Evolutionary conservation across 306 rosid genomes (phyloP).

Genomic region (Amphicarpaea edgeworthii): DNA sequence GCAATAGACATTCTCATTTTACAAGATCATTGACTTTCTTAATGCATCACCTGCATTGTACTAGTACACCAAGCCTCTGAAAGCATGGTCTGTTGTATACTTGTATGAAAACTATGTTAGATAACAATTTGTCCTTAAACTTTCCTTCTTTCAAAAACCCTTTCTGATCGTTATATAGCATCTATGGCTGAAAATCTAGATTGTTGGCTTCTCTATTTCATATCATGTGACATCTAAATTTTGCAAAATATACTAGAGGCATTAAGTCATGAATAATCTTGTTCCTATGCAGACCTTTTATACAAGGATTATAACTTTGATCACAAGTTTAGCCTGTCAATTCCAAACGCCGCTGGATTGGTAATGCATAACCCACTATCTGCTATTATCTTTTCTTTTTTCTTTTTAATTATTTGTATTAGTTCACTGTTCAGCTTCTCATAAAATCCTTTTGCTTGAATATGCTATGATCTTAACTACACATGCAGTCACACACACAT

Average conservation of each 20-base stretch:
- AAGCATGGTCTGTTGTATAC: not conserved
- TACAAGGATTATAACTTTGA: slow-evolving; percentile 87
- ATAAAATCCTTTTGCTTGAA: not conserved
- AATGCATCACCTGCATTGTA: not conserved
- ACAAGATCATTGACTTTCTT: not conserved
- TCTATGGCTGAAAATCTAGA: slow-evolving; percentile 19
- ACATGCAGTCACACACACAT: not conserved
- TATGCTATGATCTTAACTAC: slow-evolving; percentile 20
- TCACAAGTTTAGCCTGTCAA: slow-evolving; percentile 77
- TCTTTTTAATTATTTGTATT: not conserved
- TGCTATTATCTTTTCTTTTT: slow-evolving; percentile 3
- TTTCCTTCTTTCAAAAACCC: not conserved
- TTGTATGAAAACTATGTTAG: slow-evolving; percentile 16
- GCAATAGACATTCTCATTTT: slow-evolving; percentile 20
- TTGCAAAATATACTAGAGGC: not conserved
- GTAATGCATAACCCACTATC: slow-evolving; percentile 53
- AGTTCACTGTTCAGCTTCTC: slow-evolving; percentile 27
- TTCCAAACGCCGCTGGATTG: slow-evolving; percentile 79
- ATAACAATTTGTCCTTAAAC: not conserved
- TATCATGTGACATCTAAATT: slow-evolving; percentile 11
- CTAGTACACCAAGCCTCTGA: not conserved
- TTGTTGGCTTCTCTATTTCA: slow-evolving; percentile 34
- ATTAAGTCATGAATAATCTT: not conserved
- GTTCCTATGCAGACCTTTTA: slow-evolving; percentile 72
- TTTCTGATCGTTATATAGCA: not conserved